Conservation (phyloP, 2,329 filamentous ascomycete genomes). For the Helotiales sp. region DNA sequence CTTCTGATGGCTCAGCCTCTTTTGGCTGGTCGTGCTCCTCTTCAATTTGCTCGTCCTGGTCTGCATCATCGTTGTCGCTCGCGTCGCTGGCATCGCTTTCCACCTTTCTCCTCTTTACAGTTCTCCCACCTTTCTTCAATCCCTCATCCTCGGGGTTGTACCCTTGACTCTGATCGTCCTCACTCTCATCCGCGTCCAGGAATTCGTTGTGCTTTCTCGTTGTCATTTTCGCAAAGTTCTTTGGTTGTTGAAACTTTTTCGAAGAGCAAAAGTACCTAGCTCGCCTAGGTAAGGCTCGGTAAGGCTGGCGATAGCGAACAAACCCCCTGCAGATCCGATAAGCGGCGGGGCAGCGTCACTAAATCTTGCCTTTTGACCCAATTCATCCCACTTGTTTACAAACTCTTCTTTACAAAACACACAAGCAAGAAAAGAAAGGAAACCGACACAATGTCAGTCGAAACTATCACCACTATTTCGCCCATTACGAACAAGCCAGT, state of each 20-base stretch:
- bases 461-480: conserved; percentile 77
- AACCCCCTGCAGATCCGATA: conserved; percentile 11
- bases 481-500: conserved; percentile 85
- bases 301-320: conserved; percentile 11
- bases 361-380: background rate
- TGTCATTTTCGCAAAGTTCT: conserved; percentile 50
- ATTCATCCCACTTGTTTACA: conserved; percentile 16
- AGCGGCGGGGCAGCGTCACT: conserved; percentile 7
- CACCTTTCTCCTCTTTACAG: conserved; percentile 64
- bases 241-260: conserved; percentile 17
- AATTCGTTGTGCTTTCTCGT: conserved; percentile 72
- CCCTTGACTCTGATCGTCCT: conserved; percentile 48
- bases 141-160: conserved; percentile 68
- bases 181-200: conserved; percentile 60
- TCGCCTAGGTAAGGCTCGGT: no score
- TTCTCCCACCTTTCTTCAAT: conserved; percentile 62
- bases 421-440: background rate
- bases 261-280: conserved; percentile 5
- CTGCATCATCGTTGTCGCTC: conserved; percentile 11
- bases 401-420: conserved; percentile 2
- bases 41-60: conserved; percentile 13
- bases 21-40: conserved; percentile 34
- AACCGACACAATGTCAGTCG: conserved; percentile 62
- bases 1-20: conserved; percentile 13
- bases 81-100: conserved; percentile 42